phyloP scores from a whole-genome alignment of 768 basidiomycete species.

The Pleurotus tuber-regium region DNA sequence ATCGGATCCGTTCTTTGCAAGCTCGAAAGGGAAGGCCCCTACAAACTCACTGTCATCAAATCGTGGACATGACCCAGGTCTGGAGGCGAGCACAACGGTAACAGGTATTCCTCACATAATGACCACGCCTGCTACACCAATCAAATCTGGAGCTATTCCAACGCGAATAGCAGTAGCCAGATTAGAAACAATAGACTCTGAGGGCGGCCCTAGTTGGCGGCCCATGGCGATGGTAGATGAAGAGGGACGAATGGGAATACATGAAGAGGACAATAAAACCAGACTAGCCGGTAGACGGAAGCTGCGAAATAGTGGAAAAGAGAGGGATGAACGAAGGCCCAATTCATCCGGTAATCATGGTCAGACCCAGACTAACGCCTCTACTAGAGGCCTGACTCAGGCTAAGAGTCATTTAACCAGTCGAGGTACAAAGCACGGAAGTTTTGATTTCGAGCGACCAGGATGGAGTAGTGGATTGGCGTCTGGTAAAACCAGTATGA shows the following conservation, averaged over 20 bases:
- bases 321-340: not conserved
- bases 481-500: slow-evolving; percentile 39
- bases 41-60: slow-evolving; percentile 12
- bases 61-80: slow-evolving; percentile 12
- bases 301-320: not conserved
- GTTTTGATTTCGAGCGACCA: slow-evolving; percentile 77
- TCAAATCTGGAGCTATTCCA: slow-evolving; percentile 15
- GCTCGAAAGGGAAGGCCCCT: not conserved
- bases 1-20: not conserved
- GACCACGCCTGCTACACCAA: slow-evolving; percentile 32
- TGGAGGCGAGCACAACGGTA: no score
- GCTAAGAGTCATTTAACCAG: slow-evolving; percentile 13
- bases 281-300: not conserved
- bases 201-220: slow-evolving; percentile 30
- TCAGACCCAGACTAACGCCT: not conserved
- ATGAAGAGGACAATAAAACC: not conserved
- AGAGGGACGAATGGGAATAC: slow-evolving; percentile 20
- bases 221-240: slow-evolving; percentile 37
- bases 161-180: slow-evolving; percentile 15
- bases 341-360: not conserved
- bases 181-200: slow-evolving; percentile 35
- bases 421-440: slow-evolving; percentile 60
- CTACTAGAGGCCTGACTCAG: not conserved
- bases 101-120: slow-evolving; percentile 24
- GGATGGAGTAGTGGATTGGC: slow-evolving; percentile 46